A percentile compares a stretch with the other conserved stretches of the same genome.
These are phyloP conservation scores for Acanthamoeba healyi DNA, from an alignment of 208 protist genomes.

Conservation along the genomic window DNA sequence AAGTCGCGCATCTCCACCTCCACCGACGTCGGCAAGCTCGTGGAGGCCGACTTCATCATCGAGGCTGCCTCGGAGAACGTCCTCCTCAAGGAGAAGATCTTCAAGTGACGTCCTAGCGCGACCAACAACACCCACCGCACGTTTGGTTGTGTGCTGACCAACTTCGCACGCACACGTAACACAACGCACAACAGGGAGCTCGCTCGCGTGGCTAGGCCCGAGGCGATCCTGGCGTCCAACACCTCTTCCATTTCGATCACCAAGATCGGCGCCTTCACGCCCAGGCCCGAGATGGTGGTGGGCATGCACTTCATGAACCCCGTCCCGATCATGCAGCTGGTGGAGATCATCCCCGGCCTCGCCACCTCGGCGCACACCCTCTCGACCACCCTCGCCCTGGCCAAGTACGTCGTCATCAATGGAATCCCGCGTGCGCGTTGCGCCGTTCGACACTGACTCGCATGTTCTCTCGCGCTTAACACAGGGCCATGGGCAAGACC, in stretches of 20 bases:
- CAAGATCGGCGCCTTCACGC: constrained; percentile 86
- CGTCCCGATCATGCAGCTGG: constrained; percentile 92
- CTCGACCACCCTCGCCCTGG: constrained; percentile 72
- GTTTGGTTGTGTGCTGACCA: too few relatives aligned
- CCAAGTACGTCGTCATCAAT: not conserved
- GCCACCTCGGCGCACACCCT: constrained; percentile 84
- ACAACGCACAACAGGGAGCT: not conserved
- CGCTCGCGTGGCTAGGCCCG: constrained; percentile 58
- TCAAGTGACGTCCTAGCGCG: constrained; percentile 52
- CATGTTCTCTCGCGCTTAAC: not conserved
- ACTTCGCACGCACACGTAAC: too few relatives aligned
- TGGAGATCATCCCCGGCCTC: constrained; percentile 89
- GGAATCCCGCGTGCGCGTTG: not conserved
- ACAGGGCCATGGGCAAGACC: constrained; percentile 80
- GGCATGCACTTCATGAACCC: constrained; percentile 88
- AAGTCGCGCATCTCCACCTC: constrained; percentile 78
- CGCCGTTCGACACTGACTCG: not conserved
- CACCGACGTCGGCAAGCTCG: constrained; percentile 77
- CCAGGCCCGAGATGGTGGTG: constrained; percentile 76
- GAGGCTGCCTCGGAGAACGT: constrained; percentile 90
- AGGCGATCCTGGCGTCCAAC: constrained; percentile 90
- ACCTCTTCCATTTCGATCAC: constrained; percentile 92
- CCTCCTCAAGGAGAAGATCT: constrained; percentile 86
- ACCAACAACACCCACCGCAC: too few relatives aligned
- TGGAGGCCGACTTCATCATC: constrained; percentile 87